Base-by-base conservation (phyloP, 2,329 filamentous ascomycete genomes). In the Dactylonectria estremocensis region DNA sequence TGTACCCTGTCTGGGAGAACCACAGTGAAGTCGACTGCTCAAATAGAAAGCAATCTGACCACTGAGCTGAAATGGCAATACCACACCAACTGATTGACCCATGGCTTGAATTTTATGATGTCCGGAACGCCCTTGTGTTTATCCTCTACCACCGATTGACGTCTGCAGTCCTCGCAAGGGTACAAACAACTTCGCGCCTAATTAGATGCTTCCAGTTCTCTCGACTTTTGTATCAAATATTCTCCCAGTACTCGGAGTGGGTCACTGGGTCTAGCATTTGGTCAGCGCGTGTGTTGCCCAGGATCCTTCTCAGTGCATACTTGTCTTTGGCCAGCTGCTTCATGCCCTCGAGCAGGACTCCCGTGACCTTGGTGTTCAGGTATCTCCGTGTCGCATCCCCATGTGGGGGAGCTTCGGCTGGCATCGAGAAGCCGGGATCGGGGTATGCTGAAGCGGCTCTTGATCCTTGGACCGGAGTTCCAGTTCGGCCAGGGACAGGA, bases 381-480 rank as follows among this genome's bases (percentile, higher is more conserved):
- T 94, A 95, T 74, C 89, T 87, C 50, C 92, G 87, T 5, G 90
- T 89, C 1, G 91, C 89, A 22, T 92, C 92, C 53, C 92, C 92
- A 75, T 93, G 90, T 1, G 86, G 80, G 1, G 88, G 85, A 14
- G 90, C 86, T 75, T 91, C 87, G 13, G 86, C 80, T 1, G 90
- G 90, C 79, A 91, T 86, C n/a, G 82, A 80, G 71, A 83, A 84
- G 28, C 80, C 79, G 5, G 83, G 71, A 67, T 90, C 88, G 3
- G 88, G 88, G 66, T 89, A 87, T 53, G 83, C 85, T 33, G 88
- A 90, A 8, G 86, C 83, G 10, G 89, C 87, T 72, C 89, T 83
- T 40, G 88, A 90, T 69, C 83, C 80, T 65, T 82, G 79, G 61
- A 82, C 81, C 70, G 83, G 87, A 16, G 88, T 90, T 66, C 84